Evolutionary conservation across 345 rosid species (phyloP), one percentile per base, ranked within the genome.

Genomic region (Passiflora organensis): DNA sequence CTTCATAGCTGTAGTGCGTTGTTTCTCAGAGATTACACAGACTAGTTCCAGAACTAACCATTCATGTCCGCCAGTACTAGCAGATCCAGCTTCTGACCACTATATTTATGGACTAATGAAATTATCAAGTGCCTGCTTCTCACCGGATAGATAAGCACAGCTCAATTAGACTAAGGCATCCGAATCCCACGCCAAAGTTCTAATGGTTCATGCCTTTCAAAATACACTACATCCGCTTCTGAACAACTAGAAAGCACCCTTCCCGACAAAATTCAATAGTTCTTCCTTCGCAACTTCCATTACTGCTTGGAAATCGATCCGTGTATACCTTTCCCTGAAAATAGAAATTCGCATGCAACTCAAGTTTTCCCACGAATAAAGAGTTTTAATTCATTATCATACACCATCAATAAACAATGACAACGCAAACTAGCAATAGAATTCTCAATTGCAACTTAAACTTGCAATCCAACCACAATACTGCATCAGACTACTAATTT

Each of bases 201-300:
- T 8, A 28, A 44, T 23, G 13, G 20, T 48, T 10, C 24, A 19
- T 48, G 13, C 28, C n/a, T 28, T 20, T 22, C 25, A 19, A 2
- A 9, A 6, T 4, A 43, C 28, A 8, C 6, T 12, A 17, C n/a
- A 21, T 1, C 46, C 45, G 64, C 12, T 16, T 32, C 39, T 60
- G 3, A 23, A 61, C 48, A 39, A 51, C 62, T 72, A 73, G 28
- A 51, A 50, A 12, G 51, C 66, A 34, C 74, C 78, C 64, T 75
- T 80, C 44, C 86, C 78, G 0, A 57, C 80, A 65, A 46, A 59
- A 45, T 68, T 82, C 65, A 80, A 43, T 37, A 88, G 80, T 69
- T 88, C 98, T 48, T 75, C 66, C 78, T 77, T 81, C 11, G 96
- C 98, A 13, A 93, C 95, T 62, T 88, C 87, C 82, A 86, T 86